Conservation (phyloP, 352 stramenopile genomes). For the Phytophthora brassicae region DNA sequence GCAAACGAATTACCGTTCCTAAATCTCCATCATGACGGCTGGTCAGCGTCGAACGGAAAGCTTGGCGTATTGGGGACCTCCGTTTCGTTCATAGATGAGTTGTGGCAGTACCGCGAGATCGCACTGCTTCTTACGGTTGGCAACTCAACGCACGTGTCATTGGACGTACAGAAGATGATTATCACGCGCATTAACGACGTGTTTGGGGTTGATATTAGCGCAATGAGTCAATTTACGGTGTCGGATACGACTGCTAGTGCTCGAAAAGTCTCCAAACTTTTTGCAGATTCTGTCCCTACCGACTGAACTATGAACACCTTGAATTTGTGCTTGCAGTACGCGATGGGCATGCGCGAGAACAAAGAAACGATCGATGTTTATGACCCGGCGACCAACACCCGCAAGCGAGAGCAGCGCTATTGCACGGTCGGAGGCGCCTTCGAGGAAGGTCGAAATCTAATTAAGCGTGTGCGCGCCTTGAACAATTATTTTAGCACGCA, state of each 20-base stretch:
- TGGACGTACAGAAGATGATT: slow-evolving; percentile 1
- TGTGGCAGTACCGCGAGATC: neutral
- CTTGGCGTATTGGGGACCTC: neutral
- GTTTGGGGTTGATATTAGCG: slow-evolving; percentile 1
- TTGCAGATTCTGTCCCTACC: neutral
- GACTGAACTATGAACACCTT: slow-evolving; percentile 7
- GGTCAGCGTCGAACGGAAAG: neutral
- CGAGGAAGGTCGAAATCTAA: neutral
- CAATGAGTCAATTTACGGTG: neutral
- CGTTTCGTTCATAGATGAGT: slow-evolving; percentile 4
- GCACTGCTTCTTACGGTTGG: slow-evolving; percentile 11
- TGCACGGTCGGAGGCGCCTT: neutral
- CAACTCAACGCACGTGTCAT: neutral
- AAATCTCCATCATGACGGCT: slow-evolving; percentile 7
- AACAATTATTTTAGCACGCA: slow-evolving; percentile 6
- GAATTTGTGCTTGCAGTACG: neutral
- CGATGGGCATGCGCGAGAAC: neutral
- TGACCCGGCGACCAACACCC: neutral
- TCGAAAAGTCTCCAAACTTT: neutral
- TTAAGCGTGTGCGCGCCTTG: neutral
- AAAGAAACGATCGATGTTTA: neutral
- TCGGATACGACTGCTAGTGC: neutral
- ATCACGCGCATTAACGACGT: neutral
- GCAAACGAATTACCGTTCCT: neutral
- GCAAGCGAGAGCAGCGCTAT: neutral